phyloP scores from a whole-genome alignment of 73 alveolate species.

The Paramecium caudatum region DNA sequence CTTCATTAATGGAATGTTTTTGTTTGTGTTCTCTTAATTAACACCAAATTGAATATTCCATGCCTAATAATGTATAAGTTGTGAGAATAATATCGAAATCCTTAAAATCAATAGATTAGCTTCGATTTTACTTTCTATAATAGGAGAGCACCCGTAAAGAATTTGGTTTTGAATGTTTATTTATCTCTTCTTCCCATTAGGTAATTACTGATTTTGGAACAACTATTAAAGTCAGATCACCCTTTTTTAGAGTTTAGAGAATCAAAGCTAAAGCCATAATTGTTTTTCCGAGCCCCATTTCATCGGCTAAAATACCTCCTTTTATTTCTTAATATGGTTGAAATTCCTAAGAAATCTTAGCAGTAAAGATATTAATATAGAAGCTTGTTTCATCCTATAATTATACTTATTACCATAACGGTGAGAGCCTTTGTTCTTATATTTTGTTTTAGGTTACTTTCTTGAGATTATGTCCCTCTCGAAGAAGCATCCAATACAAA shows the following conservation, averaged over 20 bases:
- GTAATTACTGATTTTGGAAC: conserved; percentile 72
- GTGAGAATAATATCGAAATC: conserved; percentile 47
- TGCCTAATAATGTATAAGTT: conserved; percentile 27
- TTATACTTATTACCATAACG: conserved; percentile 75
- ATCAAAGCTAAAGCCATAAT: conserved; percentile 79
- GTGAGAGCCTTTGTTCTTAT: conserved; percentile 64
- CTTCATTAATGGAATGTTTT: too few species aligned
- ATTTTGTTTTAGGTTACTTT: neutral
- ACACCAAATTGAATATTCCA: conserved; percentile 29
- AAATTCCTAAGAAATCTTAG: conserved; percentile 66
- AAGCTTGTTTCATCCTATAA: conserved; percentile 30
- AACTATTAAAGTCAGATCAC: conserved; percentile 74
- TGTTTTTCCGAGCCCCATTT: conserved; percentile 90
- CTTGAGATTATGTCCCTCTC: conserved; percentile 68
- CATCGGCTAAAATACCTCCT: conserved; percentile 89
- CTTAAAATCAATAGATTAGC: neutral
- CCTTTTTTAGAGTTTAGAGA: conserved; percentile 70
- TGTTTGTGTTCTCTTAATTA: too few species aligned
- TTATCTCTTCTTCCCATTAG: conserved; percentile 77
- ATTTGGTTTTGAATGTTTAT: conserved; percentile 60
- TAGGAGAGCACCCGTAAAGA: conserved; percentile 46
- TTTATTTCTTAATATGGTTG: conserved; percentile 49
- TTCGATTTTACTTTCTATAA: conserved; percentile 17
- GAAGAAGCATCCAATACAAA: conserved; percentile 77
- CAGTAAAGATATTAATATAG: conserved; percentile 77